A percentile compares a stretch with the other conserved stretches of the same genome.
Evolutionary conservation across 306 rosid genomes (phyloP).

Genomic region (Lotus japonicus): DNA sequence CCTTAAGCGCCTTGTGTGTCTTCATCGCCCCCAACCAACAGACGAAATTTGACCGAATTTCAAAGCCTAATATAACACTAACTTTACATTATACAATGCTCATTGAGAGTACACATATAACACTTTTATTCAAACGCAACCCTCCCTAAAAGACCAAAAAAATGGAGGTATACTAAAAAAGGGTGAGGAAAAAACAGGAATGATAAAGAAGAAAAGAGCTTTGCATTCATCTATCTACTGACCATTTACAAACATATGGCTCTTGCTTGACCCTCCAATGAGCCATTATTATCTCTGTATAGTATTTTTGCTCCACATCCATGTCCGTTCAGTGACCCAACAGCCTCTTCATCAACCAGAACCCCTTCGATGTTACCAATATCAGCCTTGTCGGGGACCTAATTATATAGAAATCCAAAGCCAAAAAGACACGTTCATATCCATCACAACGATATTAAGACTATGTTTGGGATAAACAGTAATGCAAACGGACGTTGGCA

Average conservation of each 20-base stretch:
- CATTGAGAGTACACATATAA: not conserved
- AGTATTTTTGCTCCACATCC: slow-evolving; percentile 64
- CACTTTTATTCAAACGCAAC: not conserved
- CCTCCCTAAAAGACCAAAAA: not conserved
- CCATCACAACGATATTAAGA: too few species aligned
- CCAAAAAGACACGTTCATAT: not conserved
- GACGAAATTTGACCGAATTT: too few species aligned
- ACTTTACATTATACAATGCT: not conserved
- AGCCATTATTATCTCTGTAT: slow-evolving; percentile 19
- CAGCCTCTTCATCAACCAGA: slow-evolving; percentile 73
- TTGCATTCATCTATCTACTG: not conserved
- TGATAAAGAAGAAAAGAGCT: not conserved
- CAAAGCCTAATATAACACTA: too few species aligned
- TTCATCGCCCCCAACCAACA: too few species aligned
- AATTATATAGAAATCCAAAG: not conserved
- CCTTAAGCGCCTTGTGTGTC: too few species aligned
- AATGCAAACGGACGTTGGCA: too few species aligned
- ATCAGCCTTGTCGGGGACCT: slow-evolving; percentile 53
- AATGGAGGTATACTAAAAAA: not conserved
- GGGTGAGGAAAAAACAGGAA: not conserved
- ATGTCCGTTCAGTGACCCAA: slow-evolving; percentile 41
- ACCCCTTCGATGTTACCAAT: slow-evolving; percentile 32
- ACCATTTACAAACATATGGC: slow-evolving; percentile 3
- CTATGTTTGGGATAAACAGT: too few species aligned
- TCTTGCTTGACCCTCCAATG: slow-evolving; percentile 16